These are phyloP conservation scores for Neofusicoccum ribis DNA, from an alignment of 2,329 filamentous ascomycete genomes.

Conservation along the genomic window DNA sequence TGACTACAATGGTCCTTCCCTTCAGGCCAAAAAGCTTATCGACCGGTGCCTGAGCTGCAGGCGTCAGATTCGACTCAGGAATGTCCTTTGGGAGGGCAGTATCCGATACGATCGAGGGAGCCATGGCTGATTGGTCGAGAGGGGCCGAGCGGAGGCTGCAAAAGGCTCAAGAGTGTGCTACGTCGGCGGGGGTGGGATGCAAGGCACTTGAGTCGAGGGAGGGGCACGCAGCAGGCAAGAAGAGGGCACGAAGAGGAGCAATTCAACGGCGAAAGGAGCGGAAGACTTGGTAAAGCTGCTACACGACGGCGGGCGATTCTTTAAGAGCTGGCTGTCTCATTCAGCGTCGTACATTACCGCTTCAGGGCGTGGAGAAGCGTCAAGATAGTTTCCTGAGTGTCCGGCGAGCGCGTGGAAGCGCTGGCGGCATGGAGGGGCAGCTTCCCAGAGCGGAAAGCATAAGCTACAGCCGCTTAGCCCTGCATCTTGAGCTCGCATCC, in stretches of 20 bases:
- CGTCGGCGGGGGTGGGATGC: not conserved
- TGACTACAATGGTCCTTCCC: constrained; percentile 24
- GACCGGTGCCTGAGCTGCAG: constrained; percentile 1
- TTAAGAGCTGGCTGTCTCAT: not conserved
- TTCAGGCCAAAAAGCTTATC: constrained; percentile 12
- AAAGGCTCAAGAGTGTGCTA: not conserved
- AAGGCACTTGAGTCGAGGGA: not conserved
- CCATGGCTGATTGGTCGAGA: constrained; percentile 4
- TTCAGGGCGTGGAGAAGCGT: constrained; percentile 4
- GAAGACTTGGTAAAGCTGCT: not conserved
- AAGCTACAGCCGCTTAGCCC: not conserved
- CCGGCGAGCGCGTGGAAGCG: not conserved
- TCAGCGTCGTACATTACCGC: constrained; percentile 16
- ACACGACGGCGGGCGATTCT: not conserved
- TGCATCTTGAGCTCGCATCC: not conserved
- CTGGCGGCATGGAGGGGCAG: constrained; percentile 5
- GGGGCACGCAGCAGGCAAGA: not conserved
- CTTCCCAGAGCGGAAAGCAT: constrained; percentile 1
- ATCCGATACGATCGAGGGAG: constrained; percentile 10
- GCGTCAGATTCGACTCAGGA: constrained; percentile 9
- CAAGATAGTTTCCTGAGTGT: not conserved
- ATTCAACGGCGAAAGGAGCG: not conserved
- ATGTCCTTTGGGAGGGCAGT: constrained; percentile 3
- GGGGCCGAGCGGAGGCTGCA: not conserved
- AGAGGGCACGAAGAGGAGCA: not conserved